Evolutionary conservation across 2,329 filamentous ascomycete species (phyloP).

Genomic region (Neofusicoccum parvum): DNA sequence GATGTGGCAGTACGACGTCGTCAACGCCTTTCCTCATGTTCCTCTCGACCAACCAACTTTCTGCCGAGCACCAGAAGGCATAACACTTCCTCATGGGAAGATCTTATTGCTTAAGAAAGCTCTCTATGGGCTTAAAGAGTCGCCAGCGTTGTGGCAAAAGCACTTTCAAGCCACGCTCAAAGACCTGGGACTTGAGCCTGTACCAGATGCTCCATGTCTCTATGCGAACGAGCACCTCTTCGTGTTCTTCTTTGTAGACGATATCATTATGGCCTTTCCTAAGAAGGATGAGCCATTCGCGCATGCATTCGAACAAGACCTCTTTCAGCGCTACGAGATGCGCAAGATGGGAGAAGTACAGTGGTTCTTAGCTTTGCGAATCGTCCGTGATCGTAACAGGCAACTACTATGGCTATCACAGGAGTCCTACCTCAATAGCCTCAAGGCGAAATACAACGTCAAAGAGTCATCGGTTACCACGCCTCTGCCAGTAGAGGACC

Average conservation of each 20-base stretch:
- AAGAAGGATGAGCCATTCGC: slow-evolving; percentile 2
- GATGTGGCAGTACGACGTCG: slow-evolving; percentile 27
- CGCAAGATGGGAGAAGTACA: slow-evolving; percentile 20
- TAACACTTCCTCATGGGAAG: not conserved
- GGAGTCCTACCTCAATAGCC: slow-evolving; percentile 1
- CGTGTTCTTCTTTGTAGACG: slow-evolving; percentile 25
- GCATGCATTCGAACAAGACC: slow-evolving; percentile 13
- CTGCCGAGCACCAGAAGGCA: slow-evolving; percentile 26
- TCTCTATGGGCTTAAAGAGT: slow-evolving; percentile 29
- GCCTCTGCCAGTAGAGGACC: slow-evolving; percentile 5
- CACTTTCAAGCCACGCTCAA: slow-evolving; percentile 23
- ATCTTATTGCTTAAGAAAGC: slow-evolving; percentile 25
- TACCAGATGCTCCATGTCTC: slow-evolving; percentile 23
- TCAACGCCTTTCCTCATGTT: slow-evolving; percentile 30
- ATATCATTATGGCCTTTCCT: too few species aligned
- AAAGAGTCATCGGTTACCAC: slow-evolving; percentile 20
- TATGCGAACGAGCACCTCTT: slow-evolving; percentile 23
- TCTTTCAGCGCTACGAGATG: slow-evolving; percentile 21
- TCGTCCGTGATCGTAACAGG: slow-evolving; percentile 18
- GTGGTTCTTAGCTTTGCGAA: slow-evolving; percentile 23
- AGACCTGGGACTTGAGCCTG: slow-evolving; percentile 22
- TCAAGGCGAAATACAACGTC: slow-evolving; percentile 26
- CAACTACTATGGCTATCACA: slow-evolving; percentile 23
- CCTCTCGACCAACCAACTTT: slow-evolving; percentile 22
- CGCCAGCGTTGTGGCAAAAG: slow-evolving; percentile 27